These are phyloP conservation scores for Suillus decipiens DNA, from an alignment of 768 basidiomycete genomes.

Conservation along the genomic window DNA sequence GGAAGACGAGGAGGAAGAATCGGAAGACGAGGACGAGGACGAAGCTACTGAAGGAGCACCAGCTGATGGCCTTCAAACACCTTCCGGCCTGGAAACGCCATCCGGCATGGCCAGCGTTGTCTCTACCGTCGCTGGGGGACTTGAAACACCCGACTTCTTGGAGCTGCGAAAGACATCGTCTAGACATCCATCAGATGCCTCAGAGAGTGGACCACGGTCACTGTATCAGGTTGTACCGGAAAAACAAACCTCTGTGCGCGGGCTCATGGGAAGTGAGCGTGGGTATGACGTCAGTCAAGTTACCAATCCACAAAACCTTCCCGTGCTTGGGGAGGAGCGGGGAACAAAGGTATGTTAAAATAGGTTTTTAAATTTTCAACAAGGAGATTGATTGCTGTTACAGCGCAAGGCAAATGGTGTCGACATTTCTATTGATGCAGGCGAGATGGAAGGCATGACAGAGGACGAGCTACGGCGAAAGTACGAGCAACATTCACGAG, in stretches of 20 bases:
- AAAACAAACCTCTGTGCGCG: constrained; percentile 80
- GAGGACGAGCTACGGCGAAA: constrained; percentile 86
- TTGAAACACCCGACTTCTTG: constrained; percentile 98
- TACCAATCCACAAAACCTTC: constrained; percentile 53
- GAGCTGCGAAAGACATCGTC: constrained; percentile 85
- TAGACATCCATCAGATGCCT: constrained; percentile 59
- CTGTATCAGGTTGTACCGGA: constrained; percentile 96
- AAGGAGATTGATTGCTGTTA: background rate
- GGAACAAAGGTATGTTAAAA: constrained; percentile 74
- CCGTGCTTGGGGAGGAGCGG: constrained; percentile 91
- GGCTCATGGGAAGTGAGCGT: constrained; percentile 96
- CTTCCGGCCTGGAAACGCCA: constrained; percentile 94
- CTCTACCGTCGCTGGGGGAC: constrained; percentile 94
- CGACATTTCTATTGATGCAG: constrained; percentile 88
- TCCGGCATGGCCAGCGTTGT: constrained; percentile 94
- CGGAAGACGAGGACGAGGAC: constrained; percentile 64
- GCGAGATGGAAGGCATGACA: constrained; percentile 85
- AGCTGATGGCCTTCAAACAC: constrained; percentile 84
- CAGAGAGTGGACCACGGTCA: constrained; percentile 66
- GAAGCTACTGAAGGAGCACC: constrained; percentile 50
- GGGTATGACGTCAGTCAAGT: constrained; percentile 89
- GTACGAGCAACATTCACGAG: constrained; percentile 78
- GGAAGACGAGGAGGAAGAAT: constrained; percentile 66
- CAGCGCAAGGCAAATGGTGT: constrained; percentile 91
- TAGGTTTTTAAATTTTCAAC: background rate